Evolutionary conservation across 768 basidiomycete genomes (phyloP).

Genomic region (Podaxis sp.): DNA sequence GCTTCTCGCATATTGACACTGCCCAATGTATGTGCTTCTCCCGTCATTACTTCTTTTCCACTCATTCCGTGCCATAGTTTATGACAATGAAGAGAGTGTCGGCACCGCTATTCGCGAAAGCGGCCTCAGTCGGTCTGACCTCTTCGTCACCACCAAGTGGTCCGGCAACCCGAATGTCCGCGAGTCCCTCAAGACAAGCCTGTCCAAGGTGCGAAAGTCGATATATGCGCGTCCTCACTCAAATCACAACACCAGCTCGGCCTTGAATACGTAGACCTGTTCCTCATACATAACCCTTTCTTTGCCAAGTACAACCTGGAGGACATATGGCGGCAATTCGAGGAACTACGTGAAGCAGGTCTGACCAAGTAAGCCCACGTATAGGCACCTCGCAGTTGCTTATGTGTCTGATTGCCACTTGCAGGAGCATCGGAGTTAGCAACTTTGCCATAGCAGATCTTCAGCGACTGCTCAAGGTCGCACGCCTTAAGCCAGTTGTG

Average conservation of each 20-base stretch:
- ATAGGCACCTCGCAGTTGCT: not conserved
- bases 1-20: constrained; percentile 66
- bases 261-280: constrained; percentile 62
- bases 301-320: constrained; percentile 33
- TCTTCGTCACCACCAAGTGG: constrained; percentile 62
- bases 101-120: constrained; percentile 31
- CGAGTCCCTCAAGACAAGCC: constrained; percentile 43
- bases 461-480: constrained; percentile 47
- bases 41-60: not conserved
- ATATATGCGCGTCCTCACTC: not conserved
- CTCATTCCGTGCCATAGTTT: constrained; percentile 26
- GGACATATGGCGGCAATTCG: constrained; percentile 55
- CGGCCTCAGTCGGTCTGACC: constrained; percentile 41
- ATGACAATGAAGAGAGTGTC: constrained; percentile 37
- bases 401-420: constrained; percentile 13
- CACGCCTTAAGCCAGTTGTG: constrained; percentile 60
- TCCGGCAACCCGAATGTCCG: constrained; percentile 34
- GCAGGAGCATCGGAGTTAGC: constrained; percentile 72
- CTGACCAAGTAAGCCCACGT: constrained; percentile 35
- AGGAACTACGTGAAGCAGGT: constrained; percentile 48
- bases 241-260: constrained; percentile 45
- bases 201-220: constrained; percentile 43
- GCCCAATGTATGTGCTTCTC: constrained; percentile 44
- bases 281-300: constrained; percentile 61
- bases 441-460: constrained; percentile 60